phyloP scores from a whole-genome alignment of 345 rosid species.

The Eucalyptus tenuipes region DNA sequence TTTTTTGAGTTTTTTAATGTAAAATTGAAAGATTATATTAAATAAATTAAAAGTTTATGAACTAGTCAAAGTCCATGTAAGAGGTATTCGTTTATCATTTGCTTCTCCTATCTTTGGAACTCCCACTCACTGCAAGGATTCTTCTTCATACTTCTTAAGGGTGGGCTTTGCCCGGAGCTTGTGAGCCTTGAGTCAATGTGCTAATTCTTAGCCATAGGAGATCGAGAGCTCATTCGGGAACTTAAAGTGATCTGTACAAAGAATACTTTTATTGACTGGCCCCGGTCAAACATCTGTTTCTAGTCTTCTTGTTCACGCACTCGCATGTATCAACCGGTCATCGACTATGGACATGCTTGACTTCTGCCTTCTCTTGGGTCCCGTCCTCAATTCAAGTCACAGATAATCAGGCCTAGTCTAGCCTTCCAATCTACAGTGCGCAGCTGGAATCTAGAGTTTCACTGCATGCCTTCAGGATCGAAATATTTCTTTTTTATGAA shows the following conservation, averaged over 20 bases:
- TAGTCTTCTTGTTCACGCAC: not conserved
- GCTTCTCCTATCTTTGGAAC: not conserved
- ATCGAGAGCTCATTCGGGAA: not conserved
- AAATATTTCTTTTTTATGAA: too few relatives aligned
- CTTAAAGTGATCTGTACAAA: not conserved
- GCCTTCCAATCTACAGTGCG: not conserved
- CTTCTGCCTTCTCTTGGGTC: not conserved
- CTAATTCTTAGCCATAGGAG: not conserved
- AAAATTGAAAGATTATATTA: not conserved
- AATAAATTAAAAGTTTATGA: too few relatives aligned
- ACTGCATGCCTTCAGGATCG: not conserved
- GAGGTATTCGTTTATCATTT: not conserved
- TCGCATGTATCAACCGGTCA: not conserved
- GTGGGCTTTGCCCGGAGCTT: not conserved
- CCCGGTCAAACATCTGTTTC: not conserved
- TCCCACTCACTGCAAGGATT: too few relatives aligned
- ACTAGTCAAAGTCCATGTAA: not conserved
- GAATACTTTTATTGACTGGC: not conserved
- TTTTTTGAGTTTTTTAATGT: not conserved
- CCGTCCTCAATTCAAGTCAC: not conserved
- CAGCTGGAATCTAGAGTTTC: not conserved
- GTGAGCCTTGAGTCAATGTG: not conserved
- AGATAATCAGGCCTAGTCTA: not conserved
- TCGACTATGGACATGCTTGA: not conserved
- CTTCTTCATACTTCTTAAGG: too few relatives aligned